Conservation (phyloP, 441 rosid species). For the Gossypium lobatum region DNA sequence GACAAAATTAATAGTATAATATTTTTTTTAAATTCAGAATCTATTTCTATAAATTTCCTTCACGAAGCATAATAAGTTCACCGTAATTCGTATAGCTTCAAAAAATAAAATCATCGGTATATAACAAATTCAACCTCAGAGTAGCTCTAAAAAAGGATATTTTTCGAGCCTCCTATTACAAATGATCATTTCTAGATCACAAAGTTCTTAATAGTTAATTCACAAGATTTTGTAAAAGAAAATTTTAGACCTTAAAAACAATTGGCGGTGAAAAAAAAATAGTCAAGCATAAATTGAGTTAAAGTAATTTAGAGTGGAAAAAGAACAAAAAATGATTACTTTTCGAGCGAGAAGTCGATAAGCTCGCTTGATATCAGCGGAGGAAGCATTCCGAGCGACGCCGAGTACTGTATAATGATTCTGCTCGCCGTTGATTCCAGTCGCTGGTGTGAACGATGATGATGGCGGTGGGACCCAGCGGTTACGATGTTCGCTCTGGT, state of each 20-base stretch:
- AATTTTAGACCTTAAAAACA: not conserved
- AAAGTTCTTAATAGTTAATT: not conserved
- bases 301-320: not conserved
- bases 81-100: not conserved
- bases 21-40: not conserved
- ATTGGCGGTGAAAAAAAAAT: not conserved
- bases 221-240: not conserved
- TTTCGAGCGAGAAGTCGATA: constrained; percentile 85
- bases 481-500: constrained; percentile 19
- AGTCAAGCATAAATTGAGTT: not conserved
- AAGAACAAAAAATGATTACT: constrained; percentile 26
- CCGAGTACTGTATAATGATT: constrained; percentile 52
- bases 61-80: not conserved
- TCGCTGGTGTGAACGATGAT: constrained; percentile 27
- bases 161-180: not conserved
- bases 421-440: constrained; percentile 36
- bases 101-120: not conserved
- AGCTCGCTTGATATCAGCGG: constrained; percentile 66
- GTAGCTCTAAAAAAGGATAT: not conserved
- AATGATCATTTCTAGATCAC: not conserved
- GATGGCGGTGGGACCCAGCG: constrained; percentile 28
- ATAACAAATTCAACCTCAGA: not conserved
- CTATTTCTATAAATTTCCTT: not conserved
- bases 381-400: constrained; percentile 41
- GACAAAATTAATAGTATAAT: not conserved